Base-by-base conservation (phyloP, 108 stramenopile species). In the Schizochytrium sp. region DNA sequence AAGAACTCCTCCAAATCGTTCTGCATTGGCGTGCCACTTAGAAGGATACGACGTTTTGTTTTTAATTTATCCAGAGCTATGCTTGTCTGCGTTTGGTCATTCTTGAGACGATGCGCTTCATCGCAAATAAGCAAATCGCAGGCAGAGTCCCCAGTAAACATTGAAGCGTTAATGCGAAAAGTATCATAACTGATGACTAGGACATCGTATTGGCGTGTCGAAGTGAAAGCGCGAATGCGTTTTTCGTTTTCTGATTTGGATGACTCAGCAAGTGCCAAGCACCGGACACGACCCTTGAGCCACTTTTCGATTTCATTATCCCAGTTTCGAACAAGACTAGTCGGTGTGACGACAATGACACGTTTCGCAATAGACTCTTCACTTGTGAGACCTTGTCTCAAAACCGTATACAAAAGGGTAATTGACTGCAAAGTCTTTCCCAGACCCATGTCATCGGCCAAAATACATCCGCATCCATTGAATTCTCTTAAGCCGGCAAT, bases 71-170 rank as follows among this genome's bases (percentile, higher is more conserved):
- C 92, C 87, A 98, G 93, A 0, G 97, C 97, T 90, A 94, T 94
- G 72, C 94, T 90, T 2, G 98, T 98, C 88, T 97, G 97, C 72
- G 97, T 97, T 53, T 98, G 98, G 40, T 95, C 93, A 95, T 99
- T 99, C 90, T 99, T 99, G 61, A 99, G 96, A 17, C 98, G 96
- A 93, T 98, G 98, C 10, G 98, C 99, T 92, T 99, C 98, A 91
- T 98, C 98, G 89, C 97, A 98, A 38, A 99, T 97, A 7, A 99
- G 90, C 38, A 99, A 89, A 91, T 99, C 98, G 89, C 97, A 98
- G 90, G 87, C 87, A 19, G 69, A 72, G 56, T 89, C 87, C 83
- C 93, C 95, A 83, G 88, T 90, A 61, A 97, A 92, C 53, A 95
- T 92, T 57, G 90, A 91, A 69, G 95, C 93, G 92, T 99, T 97